Evolutionary conservation across 257 asterid genomes (phyloP), one percentile per base, ranked within the genome.

Genomic region (Capsicum pubescens): DNA sequence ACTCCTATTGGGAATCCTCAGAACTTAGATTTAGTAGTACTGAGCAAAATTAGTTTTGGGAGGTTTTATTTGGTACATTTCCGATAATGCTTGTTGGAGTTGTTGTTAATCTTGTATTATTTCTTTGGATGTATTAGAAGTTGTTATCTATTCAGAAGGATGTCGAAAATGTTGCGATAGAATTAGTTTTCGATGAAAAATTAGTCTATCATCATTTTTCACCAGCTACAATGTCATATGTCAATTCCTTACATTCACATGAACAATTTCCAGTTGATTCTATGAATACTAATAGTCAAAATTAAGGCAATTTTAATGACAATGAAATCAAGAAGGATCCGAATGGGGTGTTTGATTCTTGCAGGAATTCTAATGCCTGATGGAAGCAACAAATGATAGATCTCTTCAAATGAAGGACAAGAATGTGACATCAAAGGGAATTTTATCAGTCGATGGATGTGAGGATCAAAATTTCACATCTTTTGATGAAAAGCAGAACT

Each of bases 1-100:
- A 94, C 98, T 54, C 98, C 98, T 0, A 94, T 96, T 44, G 99
- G 99, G 19, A 96, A 96, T 82, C 99, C 99, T 68, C 99, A 96
- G 82, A 94, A 96, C 83, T 83, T 94, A 59, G 99, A 94, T 16
- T 94, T 96, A 19, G 99, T 98, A 0, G 91, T 96, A n/a, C 91
- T 84, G 68, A 95, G 98, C 71, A 80, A 83, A 72, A 93, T 94
- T 13, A 84, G 83, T 13, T 96, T 96, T n/a, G 98, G 97, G 19
- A 71, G 11, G 2, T 94, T 72, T 74, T 93, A 56, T 58, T 88
- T 14, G 98, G 99, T 3, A 85, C 92, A 52, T 68, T 93, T 13
- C 98, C 97, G 0, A 94, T 98, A 1, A 95, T 94, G 98, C 82
- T 93, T 0, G 92, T 92, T 54, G 98, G 98, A 26, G 88, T 92